Evolutionary conservation across 2,329 filamentous ascomycete genomes (phyloP), one percentile per base, ranked within the genome.

Genomic region (Fusarium napiforme): DNA sequence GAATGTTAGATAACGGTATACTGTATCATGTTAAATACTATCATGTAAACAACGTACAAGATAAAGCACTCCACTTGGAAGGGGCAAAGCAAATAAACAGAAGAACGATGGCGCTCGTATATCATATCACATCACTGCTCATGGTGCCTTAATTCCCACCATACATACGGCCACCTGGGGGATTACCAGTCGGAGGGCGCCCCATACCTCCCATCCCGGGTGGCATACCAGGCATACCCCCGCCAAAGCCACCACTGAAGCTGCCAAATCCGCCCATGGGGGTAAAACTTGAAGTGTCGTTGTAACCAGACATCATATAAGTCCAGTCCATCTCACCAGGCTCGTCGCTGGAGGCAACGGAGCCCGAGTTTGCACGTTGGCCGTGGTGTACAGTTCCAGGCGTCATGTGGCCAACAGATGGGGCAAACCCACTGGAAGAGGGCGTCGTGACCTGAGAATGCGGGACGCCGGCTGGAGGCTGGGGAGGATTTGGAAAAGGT

Each of bases 271-370:
- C 79, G 14, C 77, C 77, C 68, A 78, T 74, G 1, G 76, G 75
- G 10, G 78, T 76, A 32, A 80, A 82, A 4, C 75, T 78, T 19
- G 73, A 73, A 30, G 79, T 72, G 32, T 82, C 81, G n/a, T 79
- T 78, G 63, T 85, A 85, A 28, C 81, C 80, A 42, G 85, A 83
- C 75, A 87, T 81, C 57, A 87, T 78, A 42, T 84, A 84, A 34
- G 82, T 83, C 86, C 86, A 88, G 73, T 88, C 85, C 85, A 87
- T 85, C 36, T 84, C 81, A 18, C 74, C 74, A 4, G 77, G 70
- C 16, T 83, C 82, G 21, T 79, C 76, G 19, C 76, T 75, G 10
- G 78, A 75, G 58, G 61, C 58, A 62, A 73, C 58, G 43, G 76
- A 73, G 19, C 72, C 62, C 32, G 74, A 72, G 64, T 60, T 57